Evolutionary conservation across 331 rosid species (phyloP), one percentile per base, ranked within the genome.

Genomic region (Erythrophleum ivorense): DNA sequence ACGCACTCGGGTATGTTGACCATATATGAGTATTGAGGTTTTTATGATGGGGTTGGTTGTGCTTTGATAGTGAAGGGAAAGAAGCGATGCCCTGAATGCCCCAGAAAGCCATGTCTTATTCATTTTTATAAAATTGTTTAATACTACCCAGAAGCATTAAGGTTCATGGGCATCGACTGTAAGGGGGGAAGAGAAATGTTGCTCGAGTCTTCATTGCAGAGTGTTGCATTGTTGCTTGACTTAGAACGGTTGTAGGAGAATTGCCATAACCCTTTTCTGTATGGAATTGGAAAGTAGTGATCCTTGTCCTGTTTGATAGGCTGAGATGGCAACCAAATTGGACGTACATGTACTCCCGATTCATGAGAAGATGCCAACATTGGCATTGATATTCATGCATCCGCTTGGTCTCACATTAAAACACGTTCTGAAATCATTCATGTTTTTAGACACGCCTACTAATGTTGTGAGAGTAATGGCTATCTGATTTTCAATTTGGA

Each of bases 1-100:
- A 75, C 96, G 97, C 77, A 53, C 54, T 79, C 97, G 98, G 73
- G 99, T 96, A 65, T 24, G 98, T 96, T 31, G 88, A 33, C 2
- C 3, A 7, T 38, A 31, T 72, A 31, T 6, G 16, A 78, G 46
- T 18, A 18, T 16, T 46, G 3, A 63, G 0, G 46, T 1, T 57
- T 77, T 7, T 9, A 2, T 45, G 13, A 36, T 34, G 64, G 15
- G 19, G 11, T 69, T 13, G 6, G 12, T 49, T 43, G 9, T 75
- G 7, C 67, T 41, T 67, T 40, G 80, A 38, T 46, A 73, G 57
- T 81, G 71, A 41, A 13, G 62, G 50, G 73, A 67, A 65, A 21
- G 29, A 63, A 10, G 57, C 34, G 38, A 21, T 45, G 48, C 16
- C 78, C 66, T 59, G 40, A 59, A 71, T 55, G 15, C 63, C 52